Conservation (phyloP, 2,329 filamentous ascomycete genomes). For the Pyrenochaeta sp. region DNA sequence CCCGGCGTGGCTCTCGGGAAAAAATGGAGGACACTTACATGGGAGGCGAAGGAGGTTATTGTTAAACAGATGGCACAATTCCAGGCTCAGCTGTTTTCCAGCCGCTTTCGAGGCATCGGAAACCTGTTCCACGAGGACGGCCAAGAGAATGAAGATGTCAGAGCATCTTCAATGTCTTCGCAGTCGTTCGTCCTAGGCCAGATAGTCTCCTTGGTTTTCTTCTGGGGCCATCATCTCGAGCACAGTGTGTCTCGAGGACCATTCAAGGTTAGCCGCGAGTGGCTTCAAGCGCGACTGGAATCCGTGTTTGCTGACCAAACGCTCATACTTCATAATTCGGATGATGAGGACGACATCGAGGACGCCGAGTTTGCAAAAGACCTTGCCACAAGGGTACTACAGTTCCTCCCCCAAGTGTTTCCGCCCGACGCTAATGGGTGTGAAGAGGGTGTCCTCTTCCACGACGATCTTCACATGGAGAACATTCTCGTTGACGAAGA, state of each 20-base stretch:
- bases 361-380: constrained; percentile 8
- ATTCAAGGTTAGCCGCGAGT: constrained; percentile 10
- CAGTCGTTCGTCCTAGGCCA: not conserved
- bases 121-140: not conserved
- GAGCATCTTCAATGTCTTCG: too few relatives aligned
- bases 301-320: constrained; percentile 5
- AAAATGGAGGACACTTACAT: constrained; percentile 7
- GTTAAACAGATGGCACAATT: constrained; percentile 4
- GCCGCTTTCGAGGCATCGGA: constrained; percentile 3
- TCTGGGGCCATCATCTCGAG: constrained; percentile 6
- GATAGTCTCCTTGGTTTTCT: constrained; percentile 10
- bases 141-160: too few relatives aligned
- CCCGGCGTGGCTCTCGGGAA: constrained; percentile 3
- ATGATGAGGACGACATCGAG: constrained; percentile 18
- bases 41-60: constrained; percentile 1
- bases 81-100: constrained; percentile 3
- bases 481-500: constrained; percentile 21
- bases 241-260: constrained; percentile 12
- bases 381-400: constrained; percentile 4
- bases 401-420: constrained; percentile 10
- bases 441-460: constrained; percentile 10
- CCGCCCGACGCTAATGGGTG: not conserved
- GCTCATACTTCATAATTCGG: not conserved
- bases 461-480: constrained; percentile 10
- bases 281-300: constrained; percentile 6